Base-by-base conservation (phyloP, 2,329 filamentous ascomycete genomes). In the Fusarium sp. region DNA sequence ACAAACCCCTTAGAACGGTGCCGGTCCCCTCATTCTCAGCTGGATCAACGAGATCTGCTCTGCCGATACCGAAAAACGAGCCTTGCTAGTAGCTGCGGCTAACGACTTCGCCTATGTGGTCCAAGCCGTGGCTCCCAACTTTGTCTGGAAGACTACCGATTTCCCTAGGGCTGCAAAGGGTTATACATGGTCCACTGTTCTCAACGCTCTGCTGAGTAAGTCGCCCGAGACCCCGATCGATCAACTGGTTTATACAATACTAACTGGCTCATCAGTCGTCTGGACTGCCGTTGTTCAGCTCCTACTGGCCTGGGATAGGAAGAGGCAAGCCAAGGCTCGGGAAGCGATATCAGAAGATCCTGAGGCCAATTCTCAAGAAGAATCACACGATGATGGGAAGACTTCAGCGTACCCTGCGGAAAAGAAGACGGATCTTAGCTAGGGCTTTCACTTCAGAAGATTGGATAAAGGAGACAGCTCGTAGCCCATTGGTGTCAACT, bases 31-130 rank as follows among this genome's bases (percentile, higher is more conserved):
- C 3, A 76, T 76, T 15, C 61, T 76, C 7, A 74, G 73, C 19
- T 76, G 73, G 73, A 74, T 76, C 18, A 76, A 76, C 25, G 73
- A 76, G n/a, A 74, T 76, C 3, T 74, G 73, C 30, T 62, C 63
- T 1, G 50, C 57, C 11, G 74, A 76, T 62, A 76, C 74, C 3
- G 74, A 76, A 49, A 76, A 76, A 11, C 66, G 71, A 44, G 73
- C 71, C 4, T 25, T 76, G 0, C 46, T 76, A 8, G 73, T 76
- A 13, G 66, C 52, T 6, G 43, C 67, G 2, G 65, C 59, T 11
- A 70, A 69, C 13, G 65, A 69, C n/a, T 43, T 70, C 1, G 67
- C 67, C 7, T 76, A 75, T 28, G 73, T 70, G 9, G 71, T 75
- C 1, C 73, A 75, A 30, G 73, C 73, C 9, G 60, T 76, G 13